Base-by-base conservation (phyloP, 106 monocot species). In the Gastrodia elata region DNA sequence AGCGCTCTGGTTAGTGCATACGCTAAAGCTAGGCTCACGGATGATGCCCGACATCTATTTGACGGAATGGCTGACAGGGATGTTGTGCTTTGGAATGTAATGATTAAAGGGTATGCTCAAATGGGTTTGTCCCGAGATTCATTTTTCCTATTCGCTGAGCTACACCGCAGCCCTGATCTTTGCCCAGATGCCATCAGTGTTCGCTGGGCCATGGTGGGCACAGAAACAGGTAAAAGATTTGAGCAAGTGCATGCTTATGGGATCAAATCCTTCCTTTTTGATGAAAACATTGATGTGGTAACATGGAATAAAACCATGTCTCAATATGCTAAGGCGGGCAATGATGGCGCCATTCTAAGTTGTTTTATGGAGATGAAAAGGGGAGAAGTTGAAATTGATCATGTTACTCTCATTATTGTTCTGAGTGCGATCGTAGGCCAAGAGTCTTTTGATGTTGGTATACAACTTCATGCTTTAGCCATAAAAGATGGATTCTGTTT, bases 31-130 rank as follows among this genome's bases (percentile, higher is more conserved):
- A 81, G 88, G 8, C 27, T 77, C 32, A 25, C 86, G 3, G 41
- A 64, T 0, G 77, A 82, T 11, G 88, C 86, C 1, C 65, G 77
- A 56, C 39, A 20, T 49, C 59, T 88, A 52, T 92, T 92, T 58
- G 86, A 88, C 58, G 76, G 70, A 72, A 86, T 92, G 80, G 8
- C 27, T 20, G 81, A 81, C 0, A 83, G 68, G 48, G 86, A 87
- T 73, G 34, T 80, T 22, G 84, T 88, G 37, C 24, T 88, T 43
- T 92, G 88, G 86, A 84, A 83, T 57, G 80, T 92, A 15, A 86
- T 92, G 86, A 92, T 92, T 6, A 88, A 82, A 28, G 92, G 84
- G 26, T 88, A 92, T 68, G 73, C 76, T 20, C 72, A 82, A 27
- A 33, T 73, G 71, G 86, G 84, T 40, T 71, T 80, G 10, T 30